Conservation (phyloP, 2,329 filamentous ascomycete genomes). For the Pyricularia pennisetigena region DNA sequence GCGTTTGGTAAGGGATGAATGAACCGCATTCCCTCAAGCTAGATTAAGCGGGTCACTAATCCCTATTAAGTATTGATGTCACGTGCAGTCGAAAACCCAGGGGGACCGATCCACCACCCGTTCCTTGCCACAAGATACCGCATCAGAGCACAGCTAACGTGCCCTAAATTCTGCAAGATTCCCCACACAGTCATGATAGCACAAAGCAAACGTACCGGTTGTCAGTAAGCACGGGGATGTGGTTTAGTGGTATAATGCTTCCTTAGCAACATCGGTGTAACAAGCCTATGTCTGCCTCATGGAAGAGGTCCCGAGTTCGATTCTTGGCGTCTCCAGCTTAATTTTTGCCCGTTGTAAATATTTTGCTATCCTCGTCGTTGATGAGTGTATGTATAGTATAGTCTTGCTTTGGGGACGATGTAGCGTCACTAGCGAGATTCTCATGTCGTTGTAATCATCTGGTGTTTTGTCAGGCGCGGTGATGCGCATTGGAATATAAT, state of each 20-base stretch:
- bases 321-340: neutral
- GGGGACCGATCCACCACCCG: neutral
- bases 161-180: neutral
- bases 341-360: neutral
- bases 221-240: neutral
- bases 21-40: neutral
- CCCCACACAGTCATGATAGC: neutral
- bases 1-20: neutral
- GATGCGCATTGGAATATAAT: too few relatives aligned
- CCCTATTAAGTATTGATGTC: neutral
- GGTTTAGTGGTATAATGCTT: neutral
- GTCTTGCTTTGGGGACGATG: neutral
- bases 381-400: too few relatives aligned
- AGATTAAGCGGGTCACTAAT: neutral
- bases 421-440: neutral
- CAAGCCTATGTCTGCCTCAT: neutral
- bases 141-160: neutral
- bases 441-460: neutral
- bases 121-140: neutral
- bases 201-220: neutral
- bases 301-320: neutral
- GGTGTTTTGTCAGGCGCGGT: too few relatives aligned
- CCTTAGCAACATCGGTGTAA: neutral
- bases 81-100: neutral
- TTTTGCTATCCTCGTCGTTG: neutral